A percentile compares a stretch with the other conserved stretches of the same genome.
Evolutionary conservation across 139 green algal species (phyloP).

Genomic region (Axilococcus clingmanii): DNA sequence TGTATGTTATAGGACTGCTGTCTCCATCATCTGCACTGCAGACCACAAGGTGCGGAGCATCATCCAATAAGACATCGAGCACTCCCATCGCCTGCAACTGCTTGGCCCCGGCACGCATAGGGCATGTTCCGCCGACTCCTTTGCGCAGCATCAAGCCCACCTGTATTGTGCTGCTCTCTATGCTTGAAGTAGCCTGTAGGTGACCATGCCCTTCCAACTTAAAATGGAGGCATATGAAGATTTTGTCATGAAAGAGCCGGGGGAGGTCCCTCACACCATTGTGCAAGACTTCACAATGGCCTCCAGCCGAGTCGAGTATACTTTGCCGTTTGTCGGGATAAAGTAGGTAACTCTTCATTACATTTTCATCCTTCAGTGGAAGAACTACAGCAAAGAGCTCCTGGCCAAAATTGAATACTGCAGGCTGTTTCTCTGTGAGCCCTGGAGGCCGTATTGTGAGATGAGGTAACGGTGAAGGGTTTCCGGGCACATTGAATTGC

Average conservation of each 20-base stretch:
- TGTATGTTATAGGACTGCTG: not conserved
- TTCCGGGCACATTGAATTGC: slow-evolving; percentile 8
- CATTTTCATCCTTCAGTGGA: slow-evolving; percentile 11
- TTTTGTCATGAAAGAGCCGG: slow-evolving; percentile 22
- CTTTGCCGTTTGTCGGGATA: not conserved
- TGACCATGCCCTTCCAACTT: slow-evolving; percentile 3
- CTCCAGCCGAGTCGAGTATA: slow-evolving; percentile 6
- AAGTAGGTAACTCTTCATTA: slow-evolving; percentile 35
- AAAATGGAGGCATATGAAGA: slow-evolving; percentile 38
- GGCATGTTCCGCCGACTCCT: slow-evolving; percentile 53
- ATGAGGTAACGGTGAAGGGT: slow-evolving; percentile 21
- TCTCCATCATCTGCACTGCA: slow-evolving; percentile 7
- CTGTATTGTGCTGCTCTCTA: slow-evolving; percentile 21
- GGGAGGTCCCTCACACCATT: slow-evolving; percentile 3
- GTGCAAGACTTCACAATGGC: not conserved
- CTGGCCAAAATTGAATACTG: not conserved
- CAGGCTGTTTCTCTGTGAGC: not conserved
- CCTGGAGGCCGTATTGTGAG: slow-evolving; percentile 23
- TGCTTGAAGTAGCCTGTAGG: not conserved
- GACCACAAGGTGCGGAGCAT: not conserved
- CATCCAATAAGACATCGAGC: slow-evolving; percentile 18
- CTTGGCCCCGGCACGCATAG: slow-evolving; percentile 31
- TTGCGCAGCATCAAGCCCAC: slow-evolving; percentile 34
- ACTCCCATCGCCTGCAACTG: slow-evolving; percentile 12
- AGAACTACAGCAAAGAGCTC: slow-evolving; percentile 9